These are phyloP conservation scores for Maudiozyma humilis DNA, from an alignment of 1,139 yeast genomes.

Conservation along the genomic window DNA sequence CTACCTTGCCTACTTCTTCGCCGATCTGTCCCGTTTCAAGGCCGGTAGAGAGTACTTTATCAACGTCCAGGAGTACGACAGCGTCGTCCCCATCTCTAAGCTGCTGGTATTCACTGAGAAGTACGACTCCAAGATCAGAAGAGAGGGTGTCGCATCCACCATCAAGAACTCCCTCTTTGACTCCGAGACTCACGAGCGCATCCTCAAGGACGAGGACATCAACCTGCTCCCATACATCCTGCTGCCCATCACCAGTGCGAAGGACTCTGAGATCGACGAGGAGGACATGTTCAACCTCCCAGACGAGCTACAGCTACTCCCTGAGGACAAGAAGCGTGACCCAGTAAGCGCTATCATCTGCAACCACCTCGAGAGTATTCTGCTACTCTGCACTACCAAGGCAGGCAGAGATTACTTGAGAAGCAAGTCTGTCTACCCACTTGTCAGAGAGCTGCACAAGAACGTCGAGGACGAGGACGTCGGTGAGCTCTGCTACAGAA, in stretches of 20 bases:
- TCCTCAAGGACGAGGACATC: conserved; percentile 54
- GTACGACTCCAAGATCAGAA: conserved; percentile 65
- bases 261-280: conserved; percentile 54
- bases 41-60: conserved; percentile 72
- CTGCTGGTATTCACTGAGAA: conserved; percentile 77
- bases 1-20: conserved; percentile 79
- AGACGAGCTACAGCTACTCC: conserved; percentile 75
- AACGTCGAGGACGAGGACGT: conserved; percentile 56
- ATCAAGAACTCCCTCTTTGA: conserved; percentile 86
- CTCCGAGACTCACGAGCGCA: conserved; percentile 51
- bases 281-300: conserved; percentile 87
- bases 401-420: conserved; percentile 68
- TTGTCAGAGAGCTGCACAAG: conserved; percentile 78
- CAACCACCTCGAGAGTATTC: conserved; percentile 66
- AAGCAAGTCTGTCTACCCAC: conserved; percentile 69
- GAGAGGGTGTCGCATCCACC: conserved; percentile 90
- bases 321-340: conserved; percentile 72
- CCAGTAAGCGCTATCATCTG: conserved; percentile 56
- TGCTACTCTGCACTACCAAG: conserved; percentile 69
- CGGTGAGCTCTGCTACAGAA: conserved; percentile 59
- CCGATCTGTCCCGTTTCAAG: conserved; percentile 72
- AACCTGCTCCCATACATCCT: conserved; percentile 75
- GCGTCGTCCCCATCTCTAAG: conserved; percentile 72
- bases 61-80: conserved; percentile 62
- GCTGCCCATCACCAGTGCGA: conserved; percentile 78